Conservation (phyloP, 208 protist species). For the Acanthamoeba quina region DNA sequence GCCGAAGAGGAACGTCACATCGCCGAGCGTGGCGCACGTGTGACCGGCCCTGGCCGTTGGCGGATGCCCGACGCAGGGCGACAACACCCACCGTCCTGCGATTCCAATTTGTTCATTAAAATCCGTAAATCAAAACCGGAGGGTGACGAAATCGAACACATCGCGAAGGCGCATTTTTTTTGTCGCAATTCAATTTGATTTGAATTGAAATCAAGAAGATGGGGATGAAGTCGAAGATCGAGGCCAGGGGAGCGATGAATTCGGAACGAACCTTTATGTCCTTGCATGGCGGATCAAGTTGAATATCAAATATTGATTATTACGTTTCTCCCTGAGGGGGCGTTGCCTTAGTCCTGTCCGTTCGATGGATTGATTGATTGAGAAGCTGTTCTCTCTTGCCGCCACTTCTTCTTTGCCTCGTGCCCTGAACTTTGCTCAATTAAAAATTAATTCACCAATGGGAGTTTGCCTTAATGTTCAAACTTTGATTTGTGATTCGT, state of each 20-base stretch:
- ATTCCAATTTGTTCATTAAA: not conserved
- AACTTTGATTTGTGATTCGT: too few relatives aligned
- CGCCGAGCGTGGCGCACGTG: not conserved
- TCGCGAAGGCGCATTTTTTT: not conserved
- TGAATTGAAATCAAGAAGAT: not conserved
- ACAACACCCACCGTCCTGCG: slow-evolving; percentile 14
- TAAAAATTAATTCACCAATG: too few relatives aligned
- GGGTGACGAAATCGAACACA: not conserved
- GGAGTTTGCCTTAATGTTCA: too few relatives aligned
- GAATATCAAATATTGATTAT: not conserved
- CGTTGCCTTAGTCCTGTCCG: not conserved
- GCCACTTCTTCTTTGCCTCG: too few relatives aligned
- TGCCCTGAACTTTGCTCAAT: too few relatives aligned
- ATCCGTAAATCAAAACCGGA: not conserved
- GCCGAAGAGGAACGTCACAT: slow-evolving; percentile 33
- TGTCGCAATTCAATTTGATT: not conserved
- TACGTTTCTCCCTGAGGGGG: not conserved
- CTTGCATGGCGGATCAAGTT: not conserved
- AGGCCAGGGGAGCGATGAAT: too few relatives aligned
- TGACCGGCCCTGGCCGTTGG: slow-evolving; percentile 11
- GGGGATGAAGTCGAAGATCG: too few relatives aligned
- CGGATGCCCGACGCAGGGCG: not conserved
- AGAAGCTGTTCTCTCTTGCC: too few relatives aligned
- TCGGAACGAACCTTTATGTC: not conserved
- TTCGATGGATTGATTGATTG: too few relatives aligned